A percentile compares a stretch with the other conserved stretches of the same genome.
phyloP scores from a whole-genome alignment of 2,329 filamentous ascomycete genomes.

The Colletotrichum sp. region DNA sequence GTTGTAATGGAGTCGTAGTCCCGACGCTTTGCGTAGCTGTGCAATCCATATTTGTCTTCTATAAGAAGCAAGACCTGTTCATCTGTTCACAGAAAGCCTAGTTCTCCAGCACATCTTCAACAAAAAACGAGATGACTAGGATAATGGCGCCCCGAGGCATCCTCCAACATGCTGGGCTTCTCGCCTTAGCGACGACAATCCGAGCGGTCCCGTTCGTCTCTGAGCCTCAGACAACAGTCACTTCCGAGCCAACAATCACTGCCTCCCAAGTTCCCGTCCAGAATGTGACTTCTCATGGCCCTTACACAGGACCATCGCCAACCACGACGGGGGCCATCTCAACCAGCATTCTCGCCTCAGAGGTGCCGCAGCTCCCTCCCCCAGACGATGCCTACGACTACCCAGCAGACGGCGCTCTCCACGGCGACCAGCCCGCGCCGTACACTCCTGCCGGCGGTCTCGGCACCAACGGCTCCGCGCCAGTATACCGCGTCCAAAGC shows the following conservation, averaged over 20 bases:
- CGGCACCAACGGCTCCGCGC: conserved; percentile 78
- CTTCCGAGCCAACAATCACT: conserved; percentile 31
- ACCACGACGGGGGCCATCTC: conserved; percentile 74
- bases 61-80: background rate
- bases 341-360: conserved; percentile 59
- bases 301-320: conserved; percentile 66
- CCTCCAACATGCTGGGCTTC: conserved; percentile 11
- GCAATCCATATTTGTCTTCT: background rate
- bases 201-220: conserved; percentile 39
- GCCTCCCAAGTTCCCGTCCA: conserved; percentile 41
- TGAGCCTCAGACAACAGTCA: conserved; percentile 37
- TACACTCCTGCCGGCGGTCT: conserved; percentile 76
- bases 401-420: conserved; percentile 72
- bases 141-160: conserved; percentile 2
- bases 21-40: background rate
- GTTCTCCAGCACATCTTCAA: background rate
- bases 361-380: conserved; percentile 62
- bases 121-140: background rate
- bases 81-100: rapidly evolving
- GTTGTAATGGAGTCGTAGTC: background rate
- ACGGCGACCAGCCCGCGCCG: conserved; percentile 71
- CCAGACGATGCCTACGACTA: conserved; percentile 71
- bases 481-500: conserved; percentile 77
- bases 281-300: conserved; percentile 71
- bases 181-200: conserved; percentile 21